These are phyloP conservation scores for Margaritispora aquatica DNA, from an alignment of 495 filamentous ascomycete species.

Conservation along the genomic window DNA sequence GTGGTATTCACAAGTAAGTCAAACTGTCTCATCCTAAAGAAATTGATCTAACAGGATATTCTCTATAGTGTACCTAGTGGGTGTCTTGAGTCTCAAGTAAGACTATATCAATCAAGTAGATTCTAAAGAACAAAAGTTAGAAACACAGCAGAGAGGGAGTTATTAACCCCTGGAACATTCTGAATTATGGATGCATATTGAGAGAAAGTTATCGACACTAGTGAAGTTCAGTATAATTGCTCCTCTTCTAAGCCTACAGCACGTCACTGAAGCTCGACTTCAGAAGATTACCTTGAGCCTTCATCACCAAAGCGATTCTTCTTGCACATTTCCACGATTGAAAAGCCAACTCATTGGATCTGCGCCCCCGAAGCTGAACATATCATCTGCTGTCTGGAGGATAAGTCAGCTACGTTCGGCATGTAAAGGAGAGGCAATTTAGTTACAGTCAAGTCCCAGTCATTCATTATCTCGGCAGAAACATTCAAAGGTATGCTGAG, in stretches of 20 bases:
- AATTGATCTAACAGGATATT: neutral
- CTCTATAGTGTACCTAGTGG: neutral
- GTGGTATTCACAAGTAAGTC: too few relatives aligned
- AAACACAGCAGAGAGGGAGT: neutral
- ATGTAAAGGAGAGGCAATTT: neutral
- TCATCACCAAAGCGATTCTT: neutral
- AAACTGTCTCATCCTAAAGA: too few relatives aligned
- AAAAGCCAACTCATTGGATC: neutral
- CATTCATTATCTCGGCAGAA: constrained; percentile 12
- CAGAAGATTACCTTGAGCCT: neutral
- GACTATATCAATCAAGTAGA: too few relatives aligned
- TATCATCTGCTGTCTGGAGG: neutral
- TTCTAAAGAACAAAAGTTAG: too few relatives aligned
- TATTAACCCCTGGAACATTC: neutral
- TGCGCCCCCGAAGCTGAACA: neutral
- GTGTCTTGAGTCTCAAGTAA: too few relatives aligned
- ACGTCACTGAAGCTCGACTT: neutral
- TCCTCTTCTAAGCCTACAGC: neutral
- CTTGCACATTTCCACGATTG: neutral
- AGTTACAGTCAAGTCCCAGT: constrained; percentile 23
- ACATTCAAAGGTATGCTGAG: neutral
- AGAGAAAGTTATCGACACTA: neutral
- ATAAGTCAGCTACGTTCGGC: neutral
- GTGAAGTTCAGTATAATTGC: neutral
- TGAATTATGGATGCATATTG: neutral